Base-by-base conservation (phyloP, 345 rosid genomes). In the Firmiana major region DNA sequence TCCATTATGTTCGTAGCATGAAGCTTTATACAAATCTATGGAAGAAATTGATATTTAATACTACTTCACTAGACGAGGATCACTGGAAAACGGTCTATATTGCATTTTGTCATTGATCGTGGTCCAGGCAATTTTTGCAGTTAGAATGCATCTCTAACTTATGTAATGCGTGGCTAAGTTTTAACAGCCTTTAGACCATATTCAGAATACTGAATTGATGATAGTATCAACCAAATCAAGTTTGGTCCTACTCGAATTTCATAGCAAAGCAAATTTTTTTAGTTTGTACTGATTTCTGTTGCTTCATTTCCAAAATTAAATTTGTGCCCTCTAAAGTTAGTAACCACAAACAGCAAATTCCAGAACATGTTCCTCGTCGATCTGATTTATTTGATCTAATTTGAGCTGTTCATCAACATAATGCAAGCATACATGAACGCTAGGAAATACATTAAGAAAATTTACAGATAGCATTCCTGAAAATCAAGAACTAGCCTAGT, bases 1-100 rank as follows among this genome's bases (percentile, higher is more conserved):
- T 60, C 73, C 34, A 68, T 71, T 26, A 22, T 80, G 76, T 71
- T 82, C 63, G 45, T 34, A 51, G 22, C 54, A 38, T 77, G 81
- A 38, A 84, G 73, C 74, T 73, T 45, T 57, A 28, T 80, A 71
- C 75, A 59, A 13, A 57, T 28, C 53, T 34, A 54, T 57, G 73
- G 68, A 77, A 67, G 49, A 71, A 55, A 70, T 63, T 43, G 76
- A 21, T 73, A 38, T 57, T 72, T 73, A 73, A 55, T 40, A 24
- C 38, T 73, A 53, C 28, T 38, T 57, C 22, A 40, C n/a, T 13
- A 9, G 67, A 31, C 15, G 22, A 34, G 19, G 73, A 53, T 73
- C 63, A 40, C 51, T 22, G 64, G 57, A 16, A 24, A 34, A 31
- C 5, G 58, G 36, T 71, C 28, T 31, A 34, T 34, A 15, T 53